Conservation (phyloP, 2,329 filamentous ascomycete species). For the Huntiella decipiens region DNA sequence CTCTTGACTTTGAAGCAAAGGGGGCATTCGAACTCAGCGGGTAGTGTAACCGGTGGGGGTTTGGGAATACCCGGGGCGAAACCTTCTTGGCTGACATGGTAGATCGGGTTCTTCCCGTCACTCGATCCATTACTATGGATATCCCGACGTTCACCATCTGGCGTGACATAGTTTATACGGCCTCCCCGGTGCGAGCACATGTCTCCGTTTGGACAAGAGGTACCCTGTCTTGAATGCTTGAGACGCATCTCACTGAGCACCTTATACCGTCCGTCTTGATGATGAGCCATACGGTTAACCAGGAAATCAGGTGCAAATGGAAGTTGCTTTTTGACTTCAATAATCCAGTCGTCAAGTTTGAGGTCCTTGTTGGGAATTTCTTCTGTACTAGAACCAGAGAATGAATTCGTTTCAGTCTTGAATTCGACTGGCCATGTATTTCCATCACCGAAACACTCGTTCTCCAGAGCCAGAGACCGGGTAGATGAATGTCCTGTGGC, state of each 20-base stretch:
- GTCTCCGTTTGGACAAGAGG: constrained; percentile 39
- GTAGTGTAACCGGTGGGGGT: constrained; percentile 57
- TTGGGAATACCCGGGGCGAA: constrained; percentile 68
- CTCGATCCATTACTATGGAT: constrained; percentile 25
- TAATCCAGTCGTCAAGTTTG: constrained; percentile 20
- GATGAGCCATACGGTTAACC: constrained; percentile 63
- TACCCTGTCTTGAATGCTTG: constrained; percentile 46
- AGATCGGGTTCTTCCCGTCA: constrained; percentile 49
- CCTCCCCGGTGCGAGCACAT: constrained; percentile 52
- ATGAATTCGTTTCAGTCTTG: constrained; percentile 38
- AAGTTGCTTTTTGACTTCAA: too few species aligned
- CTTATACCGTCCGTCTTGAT: constrained; percentile 66
- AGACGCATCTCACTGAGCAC: constrained; percentile 50
- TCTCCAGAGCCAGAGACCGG: constrained; percentile 22
- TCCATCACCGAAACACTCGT: constrained; percentile 39
- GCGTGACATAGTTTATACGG: constrained; percentile 40
- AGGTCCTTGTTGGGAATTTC: constrained; percentile 59
- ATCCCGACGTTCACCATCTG: constrained; percentile 37
- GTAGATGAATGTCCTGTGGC: not conserved
- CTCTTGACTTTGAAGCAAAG: constrained; percentile 73
- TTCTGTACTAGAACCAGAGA: constrained; percentile 48
- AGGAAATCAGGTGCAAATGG: constrained; percentile 27
- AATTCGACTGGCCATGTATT: constrained; percentile 20
- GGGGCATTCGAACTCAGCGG: constrained; percentile 77
- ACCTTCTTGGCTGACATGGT: constrained; percentile 47